Conservation (phyloP, 2,329 filamentous ascomycete genomes). For the Sarocladium strictum region DNA sequence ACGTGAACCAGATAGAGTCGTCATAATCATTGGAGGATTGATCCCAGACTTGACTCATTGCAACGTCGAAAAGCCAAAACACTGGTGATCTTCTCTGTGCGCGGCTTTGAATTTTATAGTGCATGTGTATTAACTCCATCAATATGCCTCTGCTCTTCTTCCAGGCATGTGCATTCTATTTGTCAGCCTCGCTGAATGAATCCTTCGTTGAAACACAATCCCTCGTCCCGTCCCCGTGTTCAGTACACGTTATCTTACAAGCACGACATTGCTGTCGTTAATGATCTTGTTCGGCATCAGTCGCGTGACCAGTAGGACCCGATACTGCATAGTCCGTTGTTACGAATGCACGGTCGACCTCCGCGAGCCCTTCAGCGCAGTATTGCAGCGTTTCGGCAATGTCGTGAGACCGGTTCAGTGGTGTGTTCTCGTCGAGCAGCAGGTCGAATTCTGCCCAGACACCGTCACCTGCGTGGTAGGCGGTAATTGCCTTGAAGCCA, state of each 20-base stretch:
- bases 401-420: constrained; percentile 24
- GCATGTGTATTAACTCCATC: too few relatives aligned
- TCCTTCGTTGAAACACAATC: too few relatives aligned
- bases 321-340: constrained; percentile 27
- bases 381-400: constrained; percentile 29
- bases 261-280: too few relatives aligned
- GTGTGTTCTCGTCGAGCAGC: constrained; percentile 24
- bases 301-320: constrained; percentile 24
- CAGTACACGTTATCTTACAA: too few relatives aligned
- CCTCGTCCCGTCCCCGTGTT: too few relatives aligned
- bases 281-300: constrained; percentile 15
- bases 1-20: constrained; percentile 3
- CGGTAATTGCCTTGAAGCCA: constrained; percentile 27
- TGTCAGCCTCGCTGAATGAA: too few relatives aligned
- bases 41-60: too few relatives aligned
- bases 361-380: constrained; percentile 24
- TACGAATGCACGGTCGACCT: constrained; percentile 27
- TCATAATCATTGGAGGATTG: constrained; percentile 9
- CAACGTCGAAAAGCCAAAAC: too few relatives aligned
- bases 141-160: too few relatives aligned
- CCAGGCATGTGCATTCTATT: too few relatives aligned
- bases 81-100: too few relatives aligned
- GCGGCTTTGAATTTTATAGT: too few relatives aligned
- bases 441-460: constrained; percentile 28
- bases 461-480: constrained; percentile 27